Conservation (phyloP, 1,284 basidiomycete species). For the Serendipita sp. region DNA sequence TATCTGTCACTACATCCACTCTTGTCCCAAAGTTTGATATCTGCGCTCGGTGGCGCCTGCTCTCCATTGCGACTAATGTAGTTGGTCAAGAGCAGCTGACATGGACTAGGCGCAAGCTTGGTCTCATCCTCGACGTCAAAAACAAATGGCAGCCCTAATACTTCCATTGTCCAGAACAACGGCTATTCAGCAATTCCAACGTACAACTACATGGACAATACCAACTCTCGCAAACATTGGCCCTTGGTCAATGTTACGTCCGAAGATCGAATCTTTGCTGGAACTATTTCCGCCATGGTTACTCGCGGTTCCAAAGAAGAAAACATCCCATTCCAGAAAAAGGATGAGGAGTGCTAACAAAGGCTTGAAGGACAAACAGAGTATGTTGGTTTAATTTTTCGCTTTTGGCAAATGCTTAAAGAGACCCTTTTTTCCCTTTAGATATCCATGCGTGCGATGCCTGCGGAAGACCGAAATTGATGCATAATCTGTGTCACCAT, state of each 20-base stretch:
- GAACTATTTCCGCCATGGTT: conserved; percentile 81
- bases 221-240: not conserved
- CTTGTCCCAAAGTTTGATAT: no score
- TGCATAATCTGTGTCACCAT: conserved; percentile 75
- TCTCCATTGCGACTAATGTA: not conserved
- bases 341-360: conserved; percentile 93
- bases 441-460: conserved; percentile 86
- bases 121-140: not conserved
- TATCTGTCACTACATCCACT: not conserved
- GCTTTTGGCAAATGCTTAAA: conserved; percentile 7
- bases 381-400: conserved; percentile 32
- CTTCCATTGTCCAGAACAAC: not conserved
- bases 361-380: conserved; percentile 86
- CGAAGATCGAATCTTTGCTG: conserved; percentile 37
- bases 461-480: conserved; percentile 79
- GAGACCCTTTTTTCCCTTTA: conserved; percentile 21
- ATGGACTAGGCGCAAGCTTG: not conserved
- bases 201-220: not conserved
- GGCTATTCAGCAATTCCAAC: not conserved
- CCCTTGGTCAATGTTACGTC: conserved; percentile 9
- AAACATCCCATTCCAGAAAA: conserved; percentile 85
- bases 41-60: not conserved
- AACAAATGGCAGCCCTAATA: not conserved
- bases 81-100: not conserved
- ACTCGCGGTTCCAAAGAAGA: conserved; percentile 89